Percentiles rank a stretch among this genome's conserved stretches.
Evolutionary conservation across 345 rosid genomes (phyloP).

Genomic region (Cardamine occulta): DNA sequence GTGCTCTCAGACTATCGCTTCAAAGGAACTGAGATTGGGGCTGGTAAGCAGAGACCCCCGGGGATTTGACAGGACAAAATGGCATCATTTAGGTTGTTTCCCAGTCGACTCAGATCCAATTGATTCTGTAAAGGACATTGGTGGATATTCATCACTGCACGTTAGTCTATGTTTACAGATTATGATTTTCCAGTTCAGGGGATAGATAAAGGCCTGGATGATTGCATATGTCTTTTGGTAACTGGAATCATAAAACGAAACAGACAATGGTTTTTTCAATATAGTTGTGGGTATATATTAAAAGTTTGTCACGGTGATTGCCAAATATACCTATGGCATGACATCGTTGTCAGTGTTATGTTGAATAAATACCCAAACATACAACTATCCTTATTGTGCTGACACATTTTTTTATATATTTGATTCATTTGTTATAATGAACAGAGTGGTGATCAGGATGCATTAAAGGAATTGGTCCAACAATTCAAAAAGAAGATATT

Average conservation of each 20-base stretch:
- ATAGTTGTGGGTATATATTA: background rate
- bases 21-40: conserved; percentile 66
- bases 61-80: conserved; percentile 71
- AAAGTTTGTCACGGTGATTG: background rate
- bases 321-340: background rate
- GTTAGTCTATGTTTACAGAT: conserved; percentile 42
- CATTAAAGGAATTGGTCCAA: conserved; percentile 57
- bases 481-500: conserved; percentile 40
- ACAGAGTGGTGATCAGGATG: conserved; percentile 72
- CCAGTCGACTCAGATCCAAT: conserved; percentile 42
- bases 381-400: conserved; percentile 13
- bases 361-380: background rate
- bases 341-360: background rate
- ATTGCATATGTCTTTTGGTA: conserved; percentile 21
- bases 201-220: conserved; percentile 7
- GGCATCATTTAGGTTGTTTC: conserved; percentile 81
- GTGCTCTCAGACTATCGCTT: conserved; percentile 62
- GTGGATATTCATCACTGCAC: conserved; percentile 69
- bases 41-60: conserved; percentile 59
- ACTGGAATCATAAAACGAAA: conserved; percentile 2
- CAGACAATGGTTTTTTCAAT: background rate
- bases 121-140: conserved; percentile 49
- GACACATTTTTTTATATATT: background rate
- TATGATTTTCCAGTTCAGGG: background rate
- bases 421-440: conserved; percentile 18